Percentiles rank a stretch among this genome's conserved stretches.
These are phyloP conservation scores for Groenewaldozyma sp. DNA, from an alignment of 1,139 yeast species.

Conservation along the genomic window DNA sequence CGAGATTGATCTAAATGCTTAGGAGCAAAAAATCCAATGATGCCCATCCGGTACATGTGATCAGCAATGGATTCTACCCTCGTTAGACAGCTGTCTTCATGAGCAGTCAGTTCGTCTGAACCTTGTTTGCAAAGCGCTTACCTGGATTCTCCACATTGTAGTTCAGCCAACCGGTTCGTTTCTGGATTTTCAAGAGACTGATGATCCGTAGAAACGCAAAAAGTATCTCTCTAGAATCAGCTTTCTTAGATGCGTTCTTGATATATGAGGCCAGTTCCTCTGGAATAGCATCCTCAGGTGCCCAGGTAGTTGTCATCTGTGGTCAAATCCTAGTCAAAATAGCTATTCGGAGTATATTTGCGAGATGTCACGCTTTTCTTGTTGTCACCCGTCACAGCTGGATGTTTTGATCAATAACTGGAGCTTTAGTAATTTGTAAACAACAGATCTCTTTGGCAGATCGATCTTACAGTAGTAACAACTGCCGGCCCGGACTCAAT, in stretches of 20 bases:
- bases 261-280: conserved; percentile 39
- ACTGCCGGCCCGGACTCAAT: no score
- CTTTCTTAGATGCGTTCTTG: conserved; percentile 8
- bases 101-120: not conserved
- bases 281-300: conserved; percentile 53
- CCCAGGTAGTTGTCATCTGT: conserved; percentile 34
- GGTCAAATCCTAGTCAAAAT: no score
- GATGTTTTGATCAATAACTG: no score
- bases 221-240: conserved; percentile 12
- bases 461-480: no score
- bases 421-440: no score
- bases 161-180: conserved; percentile 92
- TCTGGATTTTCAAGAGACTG: conserved; percentile 65
- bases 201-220: conserved; percentile 60
- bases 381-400: no score
- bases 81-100: conserved; percentile 21
- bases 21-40: conserved; percentile 68
- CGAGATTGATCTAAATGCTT: conserved; percentile 38
- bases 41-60: conserved; percentile 95
- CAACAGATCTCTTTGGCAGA: no score
- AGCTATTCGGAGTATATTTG: no score
- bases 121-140: not conserved
- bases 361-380: no score
- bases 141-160: conserved; percentile 49
- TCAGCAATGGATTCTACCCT: conserved; percentile 83